Evolutionary conservation across 176 grass and related monocot species (phyloP).

Genomic region (Eragrostis curvula): DNA sequence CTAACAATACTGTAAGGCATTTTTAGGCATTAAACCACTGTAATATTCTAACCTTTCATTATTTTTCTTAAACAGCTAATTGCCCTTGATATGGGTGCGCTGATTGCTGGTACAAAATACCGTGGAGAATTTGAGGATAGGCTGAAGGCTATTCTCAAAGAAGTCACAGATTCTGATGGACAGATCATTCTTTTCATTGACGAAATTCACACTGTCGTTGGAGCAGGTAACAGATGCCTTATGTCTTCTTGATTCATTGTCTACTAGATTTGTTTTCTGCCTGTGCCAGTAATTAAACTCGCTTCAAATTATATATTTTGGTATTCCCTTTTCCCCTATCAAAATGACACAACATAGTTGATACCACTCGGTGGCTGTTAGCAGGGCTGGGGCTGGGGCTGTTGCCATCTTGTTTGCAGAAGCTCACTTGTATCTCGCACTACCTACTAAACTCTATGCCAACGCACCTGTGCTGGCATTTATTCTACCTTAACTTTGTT

Average conservation of each 20-base stretch:
- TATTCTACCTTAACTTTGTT: background rate
- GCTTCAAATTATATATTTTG: background rate
- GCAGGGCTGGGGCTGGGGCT: background rate
- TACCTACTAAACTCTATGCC: background rate
- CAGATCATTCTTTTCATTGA: conserved; percentile 93
- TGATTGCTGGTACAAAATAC: conserved; percentile 95
- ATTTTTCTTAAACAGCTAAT: conserved; percentile 68
- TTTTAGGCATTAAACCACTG: background rate
- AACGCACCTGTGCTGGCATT: conserved; percentile 12
- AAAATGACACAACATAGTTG: background rate
- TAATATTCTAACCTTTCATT: background rate
- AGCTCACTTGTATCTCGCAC: background rate
- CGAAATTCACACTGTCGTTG: conserved; percentile 98
- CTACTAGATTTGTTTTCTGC: background rate
- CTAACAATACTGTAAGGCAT: background rate
- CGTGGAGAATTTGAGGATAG: conserved; percentile 99
- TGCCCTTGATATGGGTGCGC: conserved; percentile 94
- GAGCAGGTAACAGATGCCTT: conserved; percentile 71
- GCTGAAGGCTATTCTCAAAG: conserved; percentile 91
- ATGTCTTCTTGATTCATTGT: conserved; percentile 15
- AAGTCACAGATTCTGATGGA: conserved; percentile 95
- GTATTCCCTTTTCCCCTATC: background rate
- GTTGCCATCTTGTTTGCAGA: background rate
- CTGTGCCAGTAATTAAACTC: background rate
- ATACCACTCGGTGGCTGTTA: background rate